Base-by-base conservation (phyloP, 148 eudicot genomes). In the Polygonum aviculare region DNA sequence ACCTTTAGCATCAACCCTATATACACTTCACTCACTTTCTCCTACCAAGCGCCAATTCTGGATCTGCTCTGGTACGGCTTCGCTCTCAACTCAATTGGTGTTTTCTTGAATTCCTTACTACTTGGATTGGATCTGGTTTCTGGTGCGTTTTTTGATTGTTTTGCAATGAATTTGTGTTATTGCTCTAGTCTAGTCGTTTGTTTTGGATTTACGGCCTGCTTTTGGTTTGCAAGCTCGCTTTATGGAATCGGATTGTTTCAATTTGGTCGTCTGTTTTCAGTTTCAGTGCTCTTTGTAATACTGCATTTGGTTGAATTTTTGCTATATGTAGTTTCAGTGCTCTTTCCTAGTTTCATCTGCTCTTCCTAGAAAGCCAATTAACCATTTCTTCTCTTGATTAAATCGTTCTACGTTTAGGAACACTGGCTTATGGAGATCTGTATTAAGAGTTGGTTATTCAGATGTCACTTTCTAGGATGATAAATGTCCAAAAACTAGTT, bases 1-100 rank as follows among this genome's bases (percentile, higher is more conserved):
- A 26, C 31, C 31, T 26, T 26, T 26, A 26, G 31, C 31, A 26
- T 26, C 31, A 26, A 67, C 72, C 72, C 72, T 67, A 67, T n/a
- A n/a, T n/a, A n/a, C n/a, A n/a, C 44, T 67, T 67, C 14, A 67
- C 44, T 38, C 44, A 36, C 72, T 6, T 38, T 38, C 44, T 15
- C 45, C 72, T 3, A 67, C 11, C 45, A 7, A 67, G 44, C 21
- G 71, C 3, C 44, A 14, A 67, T 67, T 67, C 21, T 67, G 72
- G 72, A 67, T 67, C 72, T 67, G 45, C 45, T 31, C 72, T 67
- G 72, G 72, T 67, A 67, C 19, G 44, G 21, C 2, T 67, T 67
- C 45, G 15, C 16, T 38, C 41, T 14, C 72, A 31, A 67, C 45
- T 67, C 45, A 67, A 38, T 38, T 67, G 19, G 1, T 59, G 18